Base-by-base conservation (phyloP, 2,329 filamentous ascomycete genomes). In the Aspergillus ibericus region DNA sequence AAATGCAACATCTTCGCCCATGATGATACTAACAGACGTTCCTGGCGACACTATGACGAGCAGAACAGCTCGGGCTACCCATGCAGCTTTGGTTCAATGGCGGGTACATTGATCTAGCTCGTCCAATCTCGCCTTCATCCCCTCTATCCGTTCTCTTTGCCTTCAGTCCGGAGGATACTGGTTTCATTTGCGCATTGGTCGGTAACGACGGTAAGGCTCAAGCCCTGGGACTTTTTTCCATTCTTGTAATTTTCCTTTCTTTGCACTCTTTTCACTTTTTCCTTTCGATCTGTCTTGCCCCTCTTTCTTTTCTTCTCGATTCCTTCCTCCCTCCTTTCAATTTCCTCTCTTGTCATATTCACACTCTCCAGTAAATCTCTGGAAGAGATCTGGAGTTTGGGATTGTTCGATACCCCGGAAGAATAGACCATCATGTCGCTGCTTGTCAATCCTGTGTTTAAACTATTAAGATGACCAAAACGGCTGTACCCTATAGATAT, bases 371-470 rank as follows among this genome's bases (percentile, higher is more conserved):
- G 42, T 52, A 34, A 38, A 35, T 58, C 46, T 54, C 34, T 49
- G 51, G 52, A 42, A 57, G 55, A 54, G 61, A 53, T 59, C 34
- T 55, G 65, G 65, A 64, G 63, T 67, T 68, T 60, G 59, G 63
- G 61, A 63, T 53, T 64, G 58, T 53, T 67, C 63, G 65, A 67
- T 68, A 68, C 66, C 65, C 65, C 61, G 60, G 65, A 60, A 61
- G 49, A 58, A 64, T 63, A 62, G 58, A 63, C 49, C 32, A 58
- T 48, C 51, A 57, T 61, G 44, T 58, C 49, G 27, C 55, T 57
- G 44, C 32, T 56, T 55, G 54, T 53, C 46, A 56, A 32, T 55
- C 55, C 55, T 56, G 40, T 55, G 52, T 61, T 59, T 47, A 46
- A 29, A 51, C 40, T 58, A 59, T 59, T 59, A 36, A 51, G 55